These are phyloP conservation scores for Solanum chiquidenum DNA, from an alignment of 257 asterid species.

Conservation along the genomic window DNA sequence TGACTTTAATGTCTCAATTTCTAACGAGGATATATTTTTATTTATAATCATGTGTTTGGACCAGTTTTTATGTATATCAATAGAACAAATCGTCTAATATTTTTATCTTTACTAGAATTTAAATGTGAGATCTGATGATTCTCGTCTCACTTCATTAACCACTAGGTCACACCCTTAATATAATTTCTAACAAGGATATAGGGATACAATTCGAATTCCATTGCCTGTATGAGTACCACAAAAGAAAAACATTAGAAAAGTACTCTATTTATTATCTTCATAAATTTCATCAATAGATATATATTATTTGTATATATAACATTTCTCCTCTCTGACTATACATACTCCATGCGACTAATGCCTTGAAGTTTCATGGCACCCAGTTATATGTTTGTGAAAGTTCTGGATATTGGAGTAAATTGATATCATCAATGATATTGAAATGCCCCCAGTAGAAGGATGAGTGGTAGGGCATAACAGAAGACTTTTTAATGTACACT, in stretches of 20 bases:
- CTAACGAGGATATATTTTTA: neutral
- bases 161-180: neutral
- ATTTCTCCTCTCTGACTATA: neutral
- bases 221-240: neutral
- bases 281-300: neutral
- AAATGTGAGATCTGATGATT: neutral
- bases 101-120: neutral
- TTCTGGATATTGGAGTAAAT: neutral
- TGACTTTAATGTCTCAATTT: neutral
- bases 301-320: neutral
- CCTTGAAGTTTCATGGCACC: neutral
- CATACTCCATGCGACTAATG: neutral
- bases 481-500: neutral
- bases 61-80: fast-evolving
- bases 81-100: fast-evolving
- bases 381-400: neutral
- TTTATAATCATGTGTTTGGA: neutral
- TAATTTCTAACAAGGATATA: neutral
- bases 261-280: neutral
- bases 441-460: neutral
- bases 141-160: fast-evolving
- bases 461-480: neutral
- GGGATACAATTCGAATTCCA: neutral
- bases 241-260: neutral
- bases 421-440: neutral